These are phyloP conservation scores for Tricholoma matsutake DNA, from an alignment of 768 basidiomycete species.

Conservation along the genomic window DNA sequence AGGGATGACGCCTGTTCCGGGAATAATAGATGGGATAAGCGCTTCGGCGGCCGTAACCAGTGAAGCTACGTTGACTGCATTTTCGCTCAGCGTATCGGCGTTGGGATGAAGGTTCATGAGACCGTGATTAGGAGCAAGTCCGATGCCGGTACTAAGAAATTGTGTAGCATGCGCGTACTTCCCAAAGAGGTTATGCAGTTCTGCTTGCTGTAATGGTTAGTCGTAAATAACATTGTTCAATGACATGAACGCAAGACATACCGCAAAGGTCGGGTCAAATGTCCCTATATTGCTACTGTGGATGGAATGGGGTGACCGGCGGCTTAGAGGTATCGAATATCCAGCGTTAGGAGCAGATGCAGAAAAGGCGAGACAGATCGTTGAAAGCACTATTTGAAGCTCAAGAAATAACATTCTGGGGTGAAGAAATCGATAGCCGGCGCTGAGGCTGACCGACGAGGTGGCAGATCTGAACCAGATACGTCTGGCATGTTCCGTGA, in stretches of 20 bases:
- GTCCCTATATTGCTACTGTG: neutral
- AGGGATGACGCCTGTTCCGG: constrained; percentile 19
- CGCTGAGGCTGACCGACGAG: neutral
- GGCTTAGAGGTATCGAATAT: neutral
- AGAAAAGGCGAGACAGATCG: neutral
- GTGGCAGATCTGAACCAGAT: no score
- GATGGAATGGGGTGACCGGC: neutral
- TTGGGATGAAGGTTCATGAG: neutral
- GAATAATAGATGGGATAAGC: constrained; percentile 12
- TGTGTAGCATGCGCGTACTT: constrained; percentile 6
- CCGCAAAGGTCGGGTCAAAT: constrained; percentile 1
- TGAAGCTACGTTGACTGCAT: neutral
- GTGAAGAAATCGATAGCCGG: neutral
- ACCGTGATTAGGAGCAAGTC: neutral
- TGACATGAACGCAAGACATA: neutral
- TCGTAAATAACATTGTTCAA: neutral
- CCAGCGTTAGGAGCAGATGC: neutral
- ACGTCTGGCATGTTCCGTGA: no score
- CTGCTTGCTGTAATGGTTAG: neutral
- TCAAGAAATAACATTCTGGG: neutral
- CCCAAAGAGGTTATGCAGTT: neutral
- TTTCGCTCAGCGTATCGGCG: neutral
- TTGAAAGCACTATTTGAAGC: neutral
- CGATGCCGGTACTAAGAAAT: constrained; percentile 2
- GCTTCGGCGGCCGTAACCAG: constrained; percentile 8